phyloP scores from a whole-genome alignment of 164 flowering plant species.

The Santalum album region DNA sequence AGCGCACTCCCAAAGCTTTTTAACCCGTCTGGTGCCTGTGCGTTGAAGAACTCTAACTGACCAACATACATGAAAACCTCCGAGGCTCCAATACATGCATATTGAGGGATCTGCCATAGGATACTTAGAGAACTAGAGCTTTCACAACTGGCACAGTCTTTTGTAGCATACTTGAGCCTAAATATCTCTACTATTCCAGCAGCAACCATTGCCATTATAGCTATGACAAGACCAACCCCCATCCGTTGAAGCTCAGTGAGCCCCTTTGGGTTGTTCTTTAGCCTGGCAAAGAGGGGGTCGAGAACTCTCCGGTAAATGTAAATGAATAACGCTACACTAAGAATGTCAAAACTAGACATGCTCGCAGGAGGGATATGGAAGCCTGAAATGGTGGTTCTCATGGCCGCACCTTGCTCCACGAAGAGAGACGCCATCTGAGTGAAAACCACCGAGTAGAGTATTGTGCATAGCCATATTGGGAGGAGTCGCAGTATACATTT shows the following conservation, averaged over 20 bases:
- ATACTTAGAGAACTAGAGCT: constrained; percentile 77
- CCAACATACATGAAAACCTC: constrained; percentile 95
- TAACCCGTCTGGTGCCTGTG: constrained; percentile 77
- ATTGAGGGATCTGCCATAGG: constrained; percentile 93
- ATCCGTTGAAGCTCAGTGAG: constrained; percentile 81
- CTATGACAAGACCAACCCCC: constrained; percentile 86
- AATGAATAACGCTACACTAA: constrained; percentile 72
- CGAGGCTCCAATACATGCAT: constrained; percentile 73
- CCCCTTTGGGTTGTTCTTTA: constrained; percentile 37
- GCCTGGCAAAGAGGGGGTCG: constrained; percentile 45
- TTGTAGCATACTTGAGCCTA: constrained; percentile 53
- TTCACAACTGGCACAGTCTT: constrained; percentile 50
- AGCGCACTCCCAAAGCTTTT: constrained; percentile 96
- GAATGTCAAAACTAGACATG: constrained; percentile 91
- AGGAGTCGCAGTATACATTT: constrained; percentile 80
- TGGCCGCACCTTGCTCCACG: constrained; percentile 91
- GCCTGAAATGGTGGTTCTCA: constrained; percentile 50
- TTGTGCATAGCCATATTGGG: constrained; percentile 94
- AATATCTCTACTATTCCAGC: constrained; percentile 72
- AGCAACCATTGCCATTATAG: constrained; percentile 68
- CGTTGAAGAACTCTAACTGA: constrained; percentile 87
- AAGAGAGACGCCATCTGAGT: constrained; percentile 96
- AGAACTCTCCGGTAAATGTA: constrained; percentile 59
- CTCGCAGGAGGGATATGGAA: constrained; percentile 82
- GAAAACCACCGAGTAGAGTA: constrained; percentile 81